Base-by-base conservation (phyloP, 345 rosid species). In the Erodium maritimum region DNA sequence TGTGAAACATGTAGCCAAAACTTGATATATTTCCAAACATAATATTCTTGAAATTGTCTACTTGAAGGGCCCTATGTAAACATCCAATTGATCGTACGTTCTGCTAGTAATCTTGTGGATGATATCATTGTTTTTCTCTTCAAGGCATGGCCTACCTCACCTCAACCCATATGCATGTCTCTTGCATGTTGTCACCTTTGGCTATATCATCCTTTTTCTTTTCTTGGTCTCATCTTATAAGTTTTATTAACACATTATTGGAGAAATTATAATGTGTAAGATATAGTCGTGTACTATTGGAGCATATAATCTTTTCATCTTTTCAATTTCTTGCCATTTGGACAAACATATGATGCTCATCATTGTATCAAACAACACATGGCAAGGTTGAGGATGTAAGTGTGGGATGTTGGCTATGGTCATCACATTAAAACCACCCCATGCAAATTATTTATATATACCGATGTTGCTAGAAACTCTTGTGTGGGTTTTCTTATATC, bases 321-420 rank as follows among this genome's bases (percentile, higher is more conserved):
- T 56, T 21, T 48, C 57, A 20, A 48, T 58, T 34, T 69, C 71
- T 34, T 53, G 23, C 34, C 50, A 29, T 64, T 56, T 56, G 64
- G 69, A 72, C 72, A 68, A 72, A 57, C 68, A 63, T 23, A 67
- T 63, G 54, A 62, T 37, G 60, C 64, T 67, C 68, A 25, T 58
- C 62, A 63, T 62, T 55, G 50, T 25, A 37, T 63, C 61, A 59
- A 62, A 42, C 58, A 51, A 19, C 25, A 59, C 18, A 17, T 8
- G 59, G 23, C 22, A 61, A 59, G 21, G 37, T 29, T 1, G 5
- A 45, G n/a, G 14, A 59, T 17, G 16, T 10, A 45, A 51, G 56
- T 64, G 69, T 34, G 66, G 52, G 37, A 46, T 64, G 72, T 60
- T 61, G 72, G 58, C 5, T 53, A 57, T 53, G 67, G 23, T 52